Evolutionary conservation across 2,329 filamentous ascomycete species (phyloP).

Genomic region (Akanthomyces lecanii): DNA sequence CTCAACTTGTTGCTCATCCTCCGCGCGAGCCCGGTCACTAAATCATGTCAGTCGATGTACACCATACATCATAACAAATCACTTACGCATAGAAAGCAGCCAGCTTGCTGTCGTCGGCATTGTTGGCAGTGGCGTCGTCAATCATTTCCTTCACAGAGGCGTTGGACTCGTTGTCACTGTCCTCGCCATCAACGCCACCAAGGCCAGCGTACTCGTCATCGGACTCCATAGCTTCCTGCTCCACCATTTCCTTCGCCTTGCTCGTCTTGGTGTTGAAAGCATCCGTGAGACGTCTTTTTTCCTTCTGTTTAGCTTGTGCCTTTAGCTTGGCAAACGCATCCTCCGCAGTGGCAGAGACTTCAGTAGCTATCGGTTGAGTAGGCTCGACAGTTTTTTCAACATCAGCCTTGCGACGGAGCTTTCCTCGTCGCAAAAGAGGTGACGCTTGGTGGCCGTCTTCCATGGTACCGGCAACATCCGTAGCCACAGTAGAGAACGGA

Average conservation of each 20-base stretch:
- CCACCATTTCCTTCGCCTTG: conserved; percentile 78
- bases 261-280: conserved; percentile 81
- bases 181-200: conserved; percentile 84
- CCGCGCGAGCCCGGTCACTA: conserved; percentile 72
- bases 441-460: conserved; percentile 52
- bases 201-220: conserved; percentile 97
- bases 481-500: conserved; percentile 67
- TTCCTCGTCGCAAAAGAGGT: conserved; percentile 59
- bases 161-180: conserved; percentile 67
- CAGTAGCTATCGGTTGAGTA: background rate
- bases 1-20: conserved; percentile 82
- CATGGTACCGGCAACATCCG: conserved; percentile 46
- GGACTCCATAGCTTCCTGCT: conserved; percentile 94
- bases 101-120: conserved; percentile 74
- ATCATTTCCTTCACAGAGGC: conserved; percentile 82
- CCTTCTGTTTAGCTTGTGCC: conserved; percentile 55
- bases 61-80: background rate
- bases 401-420: conserved; percentile 42
- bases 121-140: conserved; percentile 72
- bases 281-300: conserved; percentile 47
- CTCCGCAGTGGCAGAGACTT: background rate
- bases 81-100: conserved; percentile 88
- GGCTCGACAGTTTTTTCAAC: conserved; percentile 23
- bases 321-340: conserved; percentile 67
- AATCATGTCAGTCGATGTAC: conserved; percentile 17